Evolutionary conservation across 1,284 basidiomycete genomes (phyloP).

Genomic region (Pseudozyma sp.): DNA sequence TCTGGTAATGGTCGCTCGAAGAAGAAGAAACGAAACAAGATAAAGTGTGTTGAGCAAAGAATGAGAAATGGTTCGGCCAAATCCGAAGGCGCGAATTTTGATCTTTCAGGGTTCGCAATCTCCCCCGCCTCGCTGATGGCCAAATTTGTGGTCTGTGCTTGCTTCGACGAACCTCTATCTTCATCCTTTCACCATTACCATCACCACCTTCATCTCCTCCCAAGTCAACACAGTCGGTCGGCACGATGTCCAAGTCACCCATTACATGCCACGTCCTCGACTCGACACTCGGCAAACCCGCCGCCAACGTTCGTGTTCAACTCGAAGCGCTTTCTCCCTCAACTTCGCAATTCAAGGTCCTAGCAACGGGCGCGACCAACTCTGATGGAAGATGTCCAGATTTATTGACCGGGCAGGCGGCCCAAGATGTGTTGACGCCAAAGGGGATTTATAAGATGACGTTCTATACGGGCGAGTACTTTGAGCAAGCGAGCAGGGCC

Average conservation of each 20-base stretch:
- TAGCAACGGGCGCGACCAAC: conserved; percentile 77
- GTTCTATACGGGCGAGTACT: conserved; percentile 86
- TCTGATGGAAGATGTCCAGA: conserved; percentile 82
- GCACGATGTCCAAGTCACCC: conserved; percentile 70
- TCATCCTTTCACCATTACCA: conserved; percentile 7
- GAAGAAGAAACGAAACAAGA: too few species aligned
- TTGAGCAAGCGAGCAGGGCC: conserved; percentile 75
- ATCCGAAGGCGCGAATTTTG: conserved; percentile 13
- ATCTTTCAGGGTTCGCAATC: conserved; percentile 18
- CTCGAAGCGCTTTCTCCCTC: conserved; percentile 33
- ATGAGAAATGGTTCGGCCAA: conserved; percentile 15
- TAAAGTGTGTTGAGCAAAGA: background rate
- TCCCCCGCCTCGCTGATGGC: conserved; percentile 5
- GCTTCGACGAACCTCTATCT: background rate
- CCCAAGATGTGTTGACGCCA: conserved; percentile 69
- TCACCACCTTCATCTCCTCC: background rate
- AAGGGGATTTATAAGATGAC: conserved; percentile 82
- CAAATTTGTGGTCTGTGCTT: conserved; percentile 25
- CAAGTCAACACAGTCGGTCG: background rate
- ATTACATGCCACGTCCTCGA: conserved; percentile 94
- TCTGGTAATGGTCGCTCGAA: too few species aligned
- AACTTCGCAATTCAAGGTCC: conserved; percentile 35
- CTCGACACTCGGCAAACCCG: conserved; percentile 83
- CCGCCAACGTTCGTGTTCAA: conserved; percentile 65
- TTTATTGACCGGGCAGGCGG: conserved; percentile 73